Base-by-base conservation (phyloP, 768 basidiomycete genomes). In the Ramaria rubella region DNA sequence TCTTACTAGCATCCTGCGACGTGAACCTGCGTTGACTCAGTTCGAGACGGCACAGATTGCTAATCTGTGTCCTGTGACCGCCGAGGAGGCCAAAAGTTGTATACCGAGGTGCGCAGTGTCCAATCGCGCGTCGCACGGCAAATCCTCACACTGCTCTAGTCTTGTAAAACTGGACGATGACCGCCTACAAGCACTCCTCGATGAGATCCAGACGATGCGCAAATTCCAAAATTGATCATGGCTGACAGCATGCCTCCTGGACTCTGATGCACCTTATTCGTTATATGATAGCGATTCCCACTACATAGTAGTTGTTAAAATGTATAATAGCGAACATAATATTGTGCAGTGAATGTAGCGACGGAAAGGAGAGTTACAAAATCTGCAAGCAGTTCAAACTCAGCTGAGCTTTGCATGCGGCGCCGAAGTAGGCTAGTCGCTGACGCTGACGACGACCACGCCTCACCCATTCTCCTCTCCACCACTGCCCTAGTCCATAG, bases 21-120 rank as follows among this genome's bases (percentile, higher is more conserved):
- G 90, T 61, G 90, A 93, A 64, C 81, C 85, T 0, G 82, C 82
- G 2, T 68, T 95, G 36, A 90, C 90, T 2, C 89, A 90, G 64
- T 94, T 94, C 62, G 93, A 95, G 74, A 88, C 88, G 4, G 91
- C 92, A 2, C 93, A 95, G 67, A 88, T 95, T 52, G 90, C 90
- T 15, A 95, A 95, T 64, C 70, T 95, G 54, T 92, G 90, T 65
- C 93, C 93, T 14, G 88, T 84, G 38, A 83, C 85, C 58, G 80
- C 89, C 4, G 93, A 95, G 62, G 94, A 95, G 69, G 87, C 92
- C 26, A 94, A 93, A 74, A 92, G 92, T 64, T 79, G 93, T 52
- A 75, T 95, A 31, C 93, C 93, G 6, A 94, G 91, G 92, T 87
- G 52, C 19, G 73, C 63, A 34, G 9, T 9, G 33, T 34, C 15